Evolutionary conservation across 176 grass and related monocot genomes (phyloP), one percentile per base, ranked within the genome.

Genomic region (Oryza longistaminata): DNA sequence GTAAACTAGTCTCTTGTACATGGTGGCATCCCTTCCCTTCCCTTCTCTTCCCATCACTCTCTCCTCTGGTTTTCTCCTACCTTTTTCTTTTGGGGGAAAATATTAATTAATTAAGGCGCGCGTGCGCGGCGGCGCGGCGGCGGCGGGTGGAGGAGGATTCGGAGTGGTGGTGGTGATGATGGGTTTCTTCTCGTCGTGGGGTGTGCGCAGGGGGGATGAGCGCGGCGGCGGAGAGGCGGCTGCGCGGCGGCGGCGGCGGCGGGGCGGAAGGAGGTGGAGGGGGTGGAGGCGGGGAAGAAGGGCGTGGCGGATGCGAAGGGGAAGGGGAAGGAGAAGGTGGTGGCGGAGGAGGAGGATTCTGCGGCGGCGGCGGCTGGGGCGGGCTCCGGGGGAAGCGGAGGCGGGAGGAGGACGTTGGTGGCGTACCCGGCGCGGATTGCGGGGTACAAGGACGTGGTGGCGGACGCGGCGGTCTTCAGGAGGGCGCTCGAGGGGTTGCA

Each of bases 131-230:
- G 70, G 49, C 53, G 66, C 37, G 33, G 53, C 52, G 66, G 50
- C 8, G 70, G 7, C 80, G 66, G 33, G 55, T 42, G 66, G 52
- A 5, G 70, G 4, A 73, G 66, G 53, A 55, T 26, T 62, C 16
- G 68, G 42, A 62, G 49, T 43, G 75, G 78, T 70, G 87, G 5
- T 37, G 35, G 35, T 90, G 88, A 73, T 75, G 75, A 79, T 35
- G 48, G 61, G 40, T 82, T 71, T 55, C 42, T 71, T 55, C 42
- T 43, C 42, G 74, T 74, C 74, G 80, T 50, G 53, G 53, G 17
- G 61, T 87, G 80, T 87, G 88, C 85, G 84, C 88, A 90, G 88
- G 84, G 84, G 27, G 66, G 68, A 90, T 82, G 83, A 86, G 33
- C 66, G 79, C 67, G 34, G 42, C 42, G 29, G 49, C 68, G 46